Evolutionary conservation across 345 rosid species (phyloP).

Genomic region (Angophora floribunda): DNA sequence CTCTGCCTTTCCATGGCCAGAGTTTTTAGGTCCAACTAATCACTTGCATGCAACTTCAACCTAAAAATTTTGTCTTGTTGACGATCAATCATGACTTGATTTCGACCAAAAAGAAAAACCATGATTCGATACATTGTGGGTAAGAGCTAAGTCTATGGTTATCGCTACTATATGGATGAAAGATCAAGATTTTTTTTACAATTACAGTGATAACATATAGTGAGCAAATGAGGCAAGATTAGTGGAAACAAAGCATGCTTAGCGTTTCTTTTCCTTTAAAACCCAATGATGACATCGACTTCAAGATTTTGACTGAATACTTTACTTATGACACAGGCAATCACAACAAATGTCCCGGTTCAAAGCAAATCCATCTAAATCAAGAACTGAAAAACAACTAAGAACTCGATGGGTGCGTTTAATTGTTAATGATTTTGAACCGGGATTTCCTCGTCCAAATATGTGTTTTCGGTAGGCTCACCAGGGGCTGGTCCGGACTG

Average conservation of each 20-base stretch:
- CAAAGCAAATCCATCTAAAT: neutral
- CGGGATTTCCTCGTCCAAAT: neutral
- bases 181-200: neutral
- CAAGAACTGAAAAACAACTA: neutral
- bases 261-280: neutral
- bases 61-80: neutral
- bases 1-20: neutral
- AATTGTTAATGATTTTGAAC: neutral
- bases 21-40: neutral
- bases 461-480: neutral
- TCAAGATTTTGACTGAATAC: neutral
- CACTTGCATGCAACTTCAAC: neutral
- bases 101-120: no score
- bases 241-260: neutral
- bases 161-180: neutral
- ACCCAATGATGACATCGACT: neutral
- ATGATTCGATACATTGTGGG: neutral
- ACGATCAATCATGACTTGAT: neutral
- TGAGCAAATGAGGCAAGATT: neutral
- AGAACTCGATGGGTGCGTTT: neutral
- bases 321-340: neutral
- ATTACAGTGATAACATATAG: neutral
- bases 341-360: neutral
- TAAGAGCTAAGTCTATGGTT: neutral
- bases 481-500: constrained; percentile 12